These are phyloP conservation scores for Delonix regia DNA, from an alignment of 306 rosid genomes.

Conservation along the genomic window DNA sequence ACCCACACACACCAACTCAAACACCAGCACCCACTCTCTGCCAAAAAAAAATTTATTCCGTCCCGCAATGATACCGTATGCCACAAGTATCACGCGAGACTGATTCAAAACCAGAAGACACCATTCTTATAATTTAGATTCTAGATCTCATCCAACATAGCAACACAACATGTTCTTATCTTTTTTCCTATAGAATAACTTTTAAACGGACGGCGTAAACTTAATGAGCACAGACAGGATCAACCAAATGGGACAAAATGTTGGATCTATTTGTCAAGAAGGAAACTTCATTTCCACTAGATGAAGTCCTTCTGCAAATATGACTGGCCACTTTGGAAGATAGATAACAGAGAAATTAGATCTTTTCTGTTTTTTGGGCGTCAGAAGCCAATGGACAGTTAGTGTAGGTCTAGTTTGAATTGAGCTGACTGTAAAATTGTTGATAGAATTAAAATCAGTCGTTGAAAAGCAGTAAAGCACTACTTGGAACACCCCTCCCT, in stretches of 20 bases:
- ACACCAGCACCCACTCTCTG: not conserved
- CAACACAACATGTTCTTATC: not conserved
- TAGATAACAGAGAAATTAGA: not conserved
- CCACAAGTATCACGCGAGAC: constrained; percentile 5
- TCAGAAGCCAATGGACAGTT: not conserved
- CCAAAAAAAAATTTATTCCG: not conserved
- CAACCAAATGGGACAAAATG: not conserved
- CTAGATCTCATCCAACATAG: constrained; percentile 15
- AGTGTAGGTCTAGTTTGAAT: not conserved
- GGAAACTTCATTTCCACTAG: not conserved
- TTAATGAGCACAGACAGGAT: not conserved
- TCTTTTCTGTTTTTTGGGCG: not conserved
- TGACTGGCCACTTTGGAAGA: too few relatives aligned
- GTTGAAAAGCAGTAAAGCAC: not conserved
- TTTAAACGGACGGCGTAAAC: not conserved
- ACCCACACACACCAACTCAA: not conserved
- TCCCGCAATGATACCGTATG: constrained; percentile 6
- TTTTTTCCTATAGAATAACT: not conserved
- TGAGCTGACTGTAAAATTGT: not conserved
- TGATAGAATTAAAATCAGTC: not conserved
- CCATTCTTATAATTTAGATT: not conserved
- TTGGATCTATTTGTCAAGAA: not conserved
- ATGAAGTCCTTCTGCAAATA: not conserved
- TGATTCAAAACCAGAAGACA: constrained; percentile 1
- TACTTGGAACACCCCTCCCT: not conserved